phyloP scores from a whole-genome alignment of 2,329 filamentous ascomycete species.

The Gaeumannomyces tritici region DNA sequence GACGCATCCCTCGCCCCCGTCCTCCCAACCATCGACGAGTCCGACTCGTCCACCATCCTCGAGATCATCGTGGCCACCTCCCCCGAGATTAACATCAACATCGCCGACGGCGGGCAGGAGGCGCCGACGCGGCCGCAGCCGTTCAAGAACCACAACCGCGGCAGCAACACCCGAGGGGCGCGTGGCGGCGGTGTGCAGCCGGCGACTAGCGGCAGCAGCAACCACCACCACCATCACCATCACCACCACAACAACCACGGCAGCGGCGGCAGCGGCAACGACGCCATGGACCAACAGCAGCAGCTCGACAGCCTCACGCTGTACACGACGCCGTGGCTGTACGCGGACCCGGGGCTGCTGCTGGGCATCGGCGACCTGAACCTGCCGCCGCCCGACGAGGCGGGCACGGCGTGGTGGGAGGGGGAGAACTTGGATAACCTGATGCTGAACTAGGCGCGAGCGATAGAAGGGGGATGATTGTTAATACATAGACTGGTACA shows the following conservation, averaged over 20 bases:
- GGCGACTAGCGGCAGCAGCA: neutral
- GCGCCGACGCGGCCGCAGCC: slow-evolving; percentile 24
- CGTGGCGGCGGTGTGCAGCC: neutral
- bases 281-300: neutral
- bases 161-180: too few relatives aligned
- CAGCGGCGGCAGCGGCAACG: neutral
- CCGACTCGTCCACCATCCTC: slow-evolving; percentile 26
- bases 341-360: slow-evolving; percentile 30
- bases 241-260: neutral
- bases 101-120: slow-evolving; percentile 38
- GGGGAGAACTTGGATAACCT: slow-evolving; percentile 26
- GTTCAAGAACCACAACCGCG: neutral
- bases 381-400: neutral
- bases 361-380: slow-evolving; percentile 24
- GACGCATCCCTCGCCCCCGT: slow-evolving; percentile 28
- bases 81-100: slow-evolving; percentile 40
- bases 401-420: slow-evolving; percentile 26
- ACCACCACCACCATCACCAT: neutral
- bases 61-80: slow-evolving; percentile 42
- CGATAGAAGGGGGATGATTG: too few relatives aligned
- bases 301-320: slow-evolving; percentile 26
- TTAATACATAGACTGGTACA: too few relatives aligned
- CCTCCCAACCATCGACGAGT: slow-evolving; percentile 16
- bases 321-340: slow-evolving; percentile 32
- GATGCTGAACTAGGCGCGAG: slow-evolving; percentile 20